Conservation (phyloP, 1,139 yeast genomes). For the Yamadazyma buinensis region DNA sequence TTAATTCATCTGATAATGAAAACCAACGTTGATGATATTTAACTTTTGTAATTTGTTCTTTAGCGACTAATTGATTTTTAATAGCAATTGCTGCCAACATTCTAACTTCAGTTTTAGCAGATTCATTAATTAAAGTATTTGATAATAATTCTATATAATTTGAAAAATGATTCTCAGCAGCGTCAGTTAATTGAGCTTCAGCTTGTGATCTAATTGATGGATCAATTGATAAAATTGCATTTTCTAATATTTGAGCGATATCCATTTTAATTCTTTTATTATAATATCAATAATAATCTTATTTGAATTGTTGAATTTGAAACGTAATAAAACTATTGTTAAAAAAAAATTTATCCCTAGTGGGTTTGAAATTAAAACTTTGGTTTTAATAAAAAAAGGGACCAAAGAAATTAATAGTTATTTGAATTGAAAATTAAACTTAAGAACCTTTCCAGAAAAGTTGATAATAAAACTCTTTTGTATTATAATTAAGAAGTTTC, state of each 20-base stretch:
- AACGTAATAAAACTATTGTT: too few species aligned
- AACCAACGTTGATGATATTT: slow-evolving; percentile 64
- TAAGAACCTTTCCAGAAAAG: too few species aligned
- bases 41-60: slow-evolving; percentile 50
- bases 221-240: slow-evolving; percentile 68
- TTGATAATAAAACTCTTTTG: too few species aligned
- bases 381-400: too few species aligned
- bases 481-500: too few species aligned
- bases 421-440: too few species aligned
- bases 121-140: slow-evolving; percentile 65
- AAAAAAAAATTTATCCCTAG: too few species aligned
- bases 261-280: too few species aligned
- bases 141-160: slow-evolving; percentile 68
- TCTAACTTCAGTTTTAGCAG: slow-evolving; percentile 74
- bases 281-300: too few species aligned
- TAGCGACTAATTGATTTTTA: slow-evolving; percentile 84
- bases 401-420: too few species aligned
- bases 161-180: slow-evolving; percentile 73
- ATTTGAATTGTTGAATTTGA: too few species aligned
- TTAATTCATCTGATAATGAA: slow-evolving; percentile 49
- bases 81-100: slow-evolving; percentile 87
- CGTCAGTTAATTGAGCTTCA: slow-evolving; percentile 69
- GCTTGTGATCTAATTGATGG: slow-evolving; percentile 73
- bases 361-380: too few species aligned
- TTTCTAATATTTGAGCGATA: slow-evolving; percentile 70